Conservation (phyloP, 176 grass and related monocot species). For the Secale cereale region DNA sequence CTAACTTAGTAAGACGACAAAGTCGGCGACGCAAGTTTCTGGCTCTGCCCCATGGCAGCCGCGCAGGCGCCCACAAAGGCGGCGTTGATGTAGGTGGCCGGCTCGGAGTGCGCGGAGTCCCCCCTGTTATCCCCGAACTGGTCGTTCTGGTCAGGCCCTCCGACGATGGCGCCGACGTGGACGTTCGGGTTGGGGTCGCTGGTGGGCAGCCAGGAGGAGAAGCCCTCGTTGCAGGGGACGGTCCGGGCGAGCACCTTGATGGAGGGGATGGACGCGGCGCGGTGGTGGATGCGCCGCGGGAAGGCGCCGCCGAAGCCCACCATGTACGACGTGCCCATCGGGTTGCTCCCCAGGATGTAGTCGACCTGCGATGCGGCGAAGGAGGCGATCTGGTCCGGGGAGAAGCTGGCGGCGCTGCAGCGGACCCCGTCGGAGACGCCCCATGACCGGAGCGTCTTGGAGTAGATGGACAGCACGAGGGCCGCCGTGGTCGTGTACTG, state of each 20-base stretch:
- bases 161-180: conserved; percentile 71
- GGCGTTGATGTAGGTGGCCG: conserved; percentile 94
- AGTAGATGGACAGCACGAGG: conserved; percentile 45
- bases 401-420: conserved; percentile 48
- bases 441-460: conserved; percentile 26
- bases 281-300: conserved; percentile 71
- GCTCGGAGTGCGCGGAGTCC: conserved; percentile 88
- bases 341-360: conserved; percentile 85
- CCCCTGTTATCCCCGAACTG: conserved; percentile 69
- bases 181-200: conserved; percentile 72
- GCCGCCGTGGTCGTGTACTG: conserved; percentile 39
- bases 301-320: conserved; percentile 63
- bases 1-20: background rate
- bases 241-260: conserved; percentile 40
- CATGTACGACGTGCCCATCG: conserved; percentile 89
- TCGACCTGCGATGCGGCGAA: conserved; percentile 71
- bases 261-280: conserved; percentile 80
- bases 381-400: conserved; percentile 44
- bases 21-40: background rate
- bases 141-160: conserved; percentile 70
- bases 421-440: background rate
- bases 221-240: conserved; percentile 44
- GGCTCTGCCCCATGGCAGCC: conserved; percentile 25
- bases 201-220: conserved; percentile 34
- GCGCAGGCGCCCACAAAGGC: conserved; percentile 44